Base-by-base conservation (phyloP, 2,329 filamentous ascomycete species). In the Neonectria coccinea region DNA sequence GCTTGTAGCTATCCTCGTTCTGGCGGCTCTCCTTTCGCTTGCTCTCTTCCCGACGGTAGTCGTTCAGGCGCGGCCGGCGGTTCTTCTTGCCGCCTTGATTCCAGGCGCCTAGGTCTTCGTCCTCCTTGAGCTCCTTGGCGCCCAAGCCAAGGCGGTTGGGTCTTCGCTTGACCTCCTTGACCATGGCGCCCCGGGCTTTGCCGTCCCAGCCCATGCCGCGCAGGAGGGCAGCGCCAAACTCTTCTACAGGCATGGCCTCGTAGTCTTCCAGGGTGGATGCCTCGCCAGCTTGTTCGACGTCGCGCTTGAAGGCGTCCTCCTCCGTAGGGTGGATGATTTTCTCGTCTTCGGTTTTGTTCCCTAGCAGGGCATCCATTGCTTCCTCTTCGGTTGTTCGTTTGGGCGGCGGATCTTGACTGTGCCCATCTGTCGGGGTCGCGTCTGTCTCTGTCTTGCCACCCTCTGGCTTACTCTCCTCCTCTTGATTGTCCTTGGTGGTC, bases 121-220 rank as follows among this genome's bases (percentile, higher is more conserved):
- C 86, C 41, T 85, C 88, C 51, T 91, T 89, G 16, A 93, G 85
- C 74, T 93, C 89, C 75, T 95, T 97, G 11, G 94, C 94, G 4
- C 95, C 96, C 8, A 98, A 90, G 0, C 96, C 96, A 10, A 98
- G 83, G 60, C 97, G 86, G 63, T 93, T 93, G 16, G 93, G 91
- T 54, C 94, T 88, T 56, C 89, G 86, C 75, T 91, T 90, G 67
- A 88, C 90, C 39, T 89, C 84, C 69, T 91, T 91, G 6, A 81
- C 77, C 50, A 79, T 84, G 3, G 82, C 78, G 2, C 84, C 85
- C 51, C 83, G 80, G 66, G 85, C 82, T 59, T 89, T 86, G 78
- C 80, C 91, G 83, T 97, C 94, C 94, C 95, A 97, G 9, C 96
- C 96, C 92, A 98, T 97, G 10, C 94, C 94, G 33, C 94, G 89